phyloP scores from a whole-genome alignment of 1,284 basidiomycete species.

The Trichosporon sp. region DNA sequence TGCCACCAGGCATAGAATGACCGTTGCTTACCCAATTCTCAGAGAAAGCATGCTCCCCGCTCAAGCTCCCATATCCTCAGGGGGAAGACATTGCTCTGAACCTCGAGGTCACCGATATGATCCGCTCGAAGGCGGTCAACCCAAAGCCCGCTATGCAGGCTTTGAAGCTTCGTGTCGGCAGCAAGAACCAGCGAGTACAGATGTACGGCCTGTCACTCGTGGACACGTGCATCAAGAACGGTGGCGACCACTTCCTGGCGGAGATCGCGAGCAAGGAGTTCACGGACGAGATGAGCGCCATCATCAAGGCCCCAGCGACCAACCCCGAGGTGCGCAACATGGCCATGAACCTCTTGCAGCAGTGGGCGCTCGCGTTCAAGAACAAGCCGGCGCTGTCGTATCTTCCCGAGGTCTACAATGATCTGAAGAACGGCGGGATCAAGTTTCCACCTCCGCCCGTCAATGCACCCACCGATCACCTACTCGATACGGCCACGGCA shows the following conservation, averaged over 20 bases:
- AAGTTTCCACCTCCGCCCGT: slow-evolving; percentile 54
- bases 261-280: slow-evolving; percentile 88
- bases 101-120: slow-evolving; percentile 95
- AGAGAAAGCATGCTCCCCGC: slow-evolving; percentile 58
- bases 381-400: slow-evolving; percentile 74
- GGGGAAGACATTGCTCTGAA: slow-evolving; percentile 88
- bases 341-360: slow-evolving; percentile 79
- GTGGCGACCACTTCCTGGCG: slow-evolving; percentile 84
- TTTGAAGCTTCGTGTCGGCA: slow-evolving; percentile 81
- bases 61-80: slow-evolving; percentile 57
- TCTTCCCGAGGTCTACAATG: slow-evolving; percentile 76
- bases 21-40: slow-evolving; percentile 15
- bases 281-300: slow-evolving; percentile 69
- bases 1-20: background rate
- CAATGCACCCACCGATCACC: slow-evolving; percentile 40
- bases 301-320: slow-evolving; percentile 56
- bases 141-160: slow-evolving; percentile 87
- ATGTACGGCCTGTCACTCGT: slow-evolving; percentile 84
- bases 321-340: slow-evolving; percentile 83
- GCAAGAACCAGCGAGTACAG: slow-evolving; percentile 96
- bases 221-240: slow-evolving; percentile 96
- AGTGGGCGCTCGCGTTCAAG: slow-evolving; percentile 90
- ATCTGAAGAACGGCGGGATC: slow-evolving; percentile 71
- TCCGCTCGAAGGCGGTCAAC: slow-evolving; percentile 84
- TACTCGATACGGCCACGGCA: slow-evolving; percentile 59